A percentile compares a stretch with the other conserved stretches of the same genome.
Evolutionary conservation across 169 alveolate genomes (phyloP).

Genomic region (Plasmodium adleri): DNA sequence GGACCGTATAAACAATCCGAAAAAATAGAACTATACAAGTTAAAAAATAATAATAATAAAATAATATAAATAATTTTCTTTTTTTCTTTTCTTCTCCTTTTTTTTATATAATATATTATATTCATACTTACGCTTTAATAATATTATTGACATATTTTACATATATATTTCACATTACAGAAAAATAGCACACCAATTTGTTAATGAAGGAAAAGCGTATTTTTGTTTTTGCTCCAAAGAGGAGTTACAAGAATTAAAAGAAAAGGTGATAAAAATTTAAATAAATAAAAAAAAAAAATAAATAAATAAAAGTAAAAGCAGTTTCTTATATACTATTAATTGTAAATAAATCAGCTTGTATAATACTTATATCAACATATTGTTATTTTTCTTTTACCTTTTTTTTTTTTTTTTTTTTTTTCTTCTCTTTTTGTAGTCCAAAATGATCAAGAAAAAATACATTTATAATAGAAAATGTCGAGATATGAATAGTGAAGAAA

Average conservation of each 20-base stretch:
- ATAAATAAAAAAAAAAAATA: neutral
- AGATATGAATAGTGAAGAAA: slow-evolving; percentile 15
- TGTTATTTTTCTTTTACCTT: too few relatives aligned
- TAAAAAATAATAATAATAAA: slow-evolving; percentile 1
- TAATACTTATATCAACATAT: too few relatives aligned
- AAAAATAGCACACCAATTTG: slow-evolving; percentile 79
- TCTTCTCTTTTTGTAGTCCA: slow-evolving; percentile 29
- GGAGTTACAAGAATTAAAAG: slow-evolving; percentile 74
- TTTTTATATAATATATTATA: neutral
- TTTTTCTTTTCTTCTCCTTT: too few relatives aligned
- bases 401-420: neutral
- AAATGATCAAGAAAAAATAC: slow-evolving; percentile 36
- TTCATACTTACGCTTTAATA: neutral
- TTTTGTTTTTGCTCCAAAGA: slow-evolving; percentile 86
- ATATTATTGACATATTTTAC: too few relatives aligned
- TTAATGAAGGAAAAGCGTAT: slow-evolving; percentile 83
- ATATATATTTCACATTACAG: slow-evolving; percentile 30
- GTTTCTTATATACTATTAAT: slow-evolving; percentile 3
- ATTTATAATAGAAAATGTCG: slow-evolving; percentile 41
- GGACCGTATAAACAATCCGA: slow-evolving; percentile 87
- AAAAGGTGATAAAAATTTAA: slow-evolving; percentile 48
- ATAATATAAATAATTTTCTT: neutral
- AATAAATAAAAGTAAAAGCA: neutral
- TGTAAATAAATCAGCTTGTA: too few relatives aligned
- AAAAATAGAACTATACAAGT: slow-evolving; percentile 37